Base-by-base conservation (phyloP, 805 yeast genomes). In the Kodamaea lidongshanica region DNA sequence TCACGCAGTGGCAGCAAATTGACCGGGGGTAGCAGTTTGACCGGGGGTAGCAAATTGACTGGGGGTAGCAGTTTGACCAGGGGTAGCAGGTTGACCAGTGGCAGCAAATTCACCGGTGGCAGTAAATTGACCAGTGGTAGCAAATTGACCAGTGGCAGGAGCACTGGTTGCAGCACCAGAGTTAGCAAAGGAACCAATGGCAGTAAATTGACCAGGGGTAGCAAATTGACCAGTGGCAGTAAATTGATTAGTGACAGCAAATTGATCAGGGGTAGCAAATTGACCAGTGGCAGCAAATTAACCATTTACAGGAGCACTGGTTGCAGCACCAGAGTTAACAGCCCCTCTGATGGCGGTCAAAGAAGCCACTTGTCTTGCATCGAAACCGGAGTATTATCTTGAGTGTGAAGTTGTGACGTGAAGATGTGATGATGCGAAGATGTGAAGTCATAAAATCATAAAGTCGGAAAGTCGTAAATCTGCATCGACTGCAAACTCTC, bases 331-430 rank as follows among this genome's bases (percentile, higher is more conserved):
- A 16, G 24, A 11, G 23, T n/a, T 22, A 22, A 26, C 32, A 28
- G 21, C 26, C 16, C 16, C 32, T n/a, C 13, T 7, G 11, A 19
- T 11, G 10, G 19, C 26, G 17, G 32, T 28, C 32, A 28, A 28
- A 16, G 32, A 28, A 28, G 26, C 32, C 22, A 28, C 32, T 16
- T 25, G 26, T 8, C 12, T 13, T 12, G 32, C 23, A 22, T 28
- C 32, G 23, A 28, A 28, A 11, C 26, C 26, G 9, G 25, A 9
- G n/a, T 23, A 22, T n/a, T 14, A 23, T 7, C 10, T 7, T 21
- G 16, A 22, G 27, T 24, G 15, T 9, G n/a, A n/a, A n/a, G n/a
- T n/a, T n/a, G n/a, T n/a, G n/a, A n/a, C n/a, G n/a, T n/a, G n/a
- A n/a, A n/a, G n/a, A n/a, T n/a, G n/a, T n/a, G n/a, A n/a, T n/a